phyloP scores from a whole-genome alignment of 2,329 filamentous ascomycete species.

The Chlorencoelia australis region DNA sequence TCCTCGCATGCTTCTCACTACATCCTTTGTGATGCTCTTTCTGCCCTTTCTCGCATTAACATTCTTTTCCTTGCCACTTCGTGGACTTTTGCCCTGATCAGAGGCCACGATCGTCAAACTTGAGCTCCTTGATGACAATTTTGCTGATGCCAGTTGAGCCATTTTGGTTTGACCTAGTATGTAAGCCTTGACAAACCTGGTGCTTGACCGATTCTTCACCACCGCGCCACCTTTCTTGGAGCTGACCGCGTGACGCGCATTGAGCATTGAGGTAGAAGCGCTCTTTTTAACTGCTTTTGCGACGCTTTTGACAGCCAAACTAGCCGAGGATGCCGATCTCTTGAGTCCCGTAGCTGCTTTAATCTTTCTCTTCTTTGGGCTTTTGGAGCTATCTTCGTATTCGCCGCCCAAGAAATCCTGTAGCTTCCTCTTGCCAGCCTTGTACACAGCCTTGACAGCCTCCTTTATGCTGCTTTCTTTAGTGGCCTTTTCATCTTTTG shows the following conservation, averaged over 20 bases:
- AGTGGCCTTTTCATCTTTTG: slow-evolving; percentile 42
- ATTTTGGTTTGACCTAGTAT: slow-evolving; percentile 17
- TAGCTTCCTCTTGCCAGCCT: slow-evolving; percentile 46
- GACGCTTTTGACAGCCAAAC: slow-evolving; percentile 28
- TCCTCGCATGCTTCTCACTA: slow-evolving; percentile 11
- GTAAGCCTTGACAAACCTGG: slow-evolving; percentile 19
- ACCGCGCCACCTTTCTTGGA: slow-evolving; percentile 11
- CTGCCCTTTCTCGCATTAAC: slow-evolving; percentile 4
- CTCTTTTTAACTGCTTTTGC: slow-evolving; percentile 32
- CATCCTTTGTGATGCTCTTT: slow-evolving; percentile 11
- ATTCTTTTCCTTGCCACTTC: slow-evolving; percentile 8
- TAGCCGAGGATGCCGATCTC: slow-evolving; percentile 24
- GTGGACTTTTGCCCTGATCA: slow-evolving; percentile 6
- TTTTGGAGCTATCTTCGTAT: slow-evolving; percentile 11
- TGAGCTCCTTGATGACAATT: slow-evolving; percentile 16
- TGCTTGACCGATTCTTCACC: slow-evolving; percentile 15
- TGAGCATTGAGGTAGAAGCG: slow-evolving; percentile 23
- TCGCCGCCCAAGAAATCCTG: slow-evolving; percentile 37
- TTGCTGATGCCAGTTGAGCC: too few species aligned
- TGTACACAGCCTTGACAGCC: slow-evolving; percentile 29
- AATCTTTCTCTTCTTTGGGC: slow-evolving; percentile 39
- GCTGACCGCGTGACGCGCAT: slow-evolving; percentile 12
- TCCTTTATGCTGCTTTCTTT: slow-evolving; percentile 33
- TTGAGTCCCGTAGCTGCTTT: slow-evolving; percentile 30
- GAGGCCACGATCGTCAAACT: slow-evolving; percentile 16